Base-by-base conservation (phyloP, 805 yeast species). In the Yamadazyma sp. region DNA sequence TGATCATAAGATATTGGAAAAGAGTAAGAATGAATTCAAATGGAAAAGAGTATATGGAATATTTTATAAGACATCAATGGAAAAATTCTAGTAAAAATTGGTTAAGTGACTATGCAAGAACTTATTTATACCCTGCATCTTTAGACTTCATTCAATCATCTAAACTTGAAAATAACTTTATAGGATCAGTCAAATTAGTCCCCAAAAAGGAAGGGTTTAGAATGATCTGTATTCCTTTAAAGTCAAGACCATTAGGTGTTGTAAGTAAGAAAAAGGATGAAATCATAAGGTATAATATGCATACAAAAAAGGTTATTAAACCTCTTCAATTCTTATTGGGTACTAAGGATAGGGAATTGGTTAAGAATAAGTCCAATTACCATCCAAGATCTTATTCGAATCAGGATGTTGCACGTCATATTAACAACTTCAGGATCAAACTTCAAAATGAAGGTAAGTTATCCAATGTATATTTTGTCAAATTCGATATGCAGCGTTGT, bases 401-500 rank as follows among this genome's bases (percentile, higher is more conserved):
- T 1, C 44, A 53, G 14, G 80, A 79, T 25, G 62, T 81, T 8
- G 65, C 76, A 1, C 31, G 41, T 0, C 41, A 48, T 3, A 41
- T 82, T 0, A 39, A 52, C 5, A 23, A 45, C 0, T 84, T 65
- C 47, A 73, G 67, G 35, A 28, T 34, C 2, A 19, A 21, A 0
- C 43, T 53, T 8, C 19, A n/a, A 4, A 14, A 31, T 19, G 16
- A 41, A 12, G n/a, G 17, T 8, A 48, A 51, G 0, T 26, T 69
- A 4, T 76, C 76, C 0, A 32, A 44, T 1, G 43, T 80, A 0
- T 73, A 64, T 48, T 73, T 73, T 11, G 62, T 83, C 17, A 86
- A 84, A 45, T 83, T 86, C 55, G 98, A 89, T 53, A 77, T 85
- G 43, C 70, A 69, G 36, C 70, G 80, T 3, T 87, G 96, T 37